Conservation (phyloP, 805 yeast genomes). For the Sporopachydermia lactativora region DNA sequence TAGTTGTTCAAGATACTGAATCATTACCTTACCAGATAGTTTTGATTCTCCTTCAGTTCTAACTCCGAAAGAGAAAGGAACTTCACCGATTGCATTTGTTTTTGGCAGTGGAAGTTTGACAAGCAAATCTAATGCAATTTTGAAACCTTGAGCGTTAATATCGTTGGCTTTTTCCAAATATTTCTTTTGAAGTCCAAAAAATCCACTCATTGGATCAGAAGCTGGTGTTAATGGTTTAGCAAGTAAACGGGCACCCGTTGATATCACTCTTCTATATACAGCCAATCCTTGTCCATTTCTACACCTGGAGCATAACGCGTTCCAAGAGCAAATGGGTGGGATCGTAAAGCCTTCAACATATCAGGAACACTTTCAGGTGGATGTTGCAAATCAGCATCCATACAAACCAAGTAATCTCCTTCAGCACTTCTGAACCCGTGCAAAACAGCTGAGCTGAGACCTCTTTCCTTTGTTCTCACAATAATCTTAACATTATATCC, state of each 20-base stretch:
- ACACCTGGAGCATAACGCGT: constrained; percentile 42
- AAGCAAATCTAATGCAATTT: constrained; percentile 33
- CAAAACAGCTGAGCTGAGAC: constrained; percentile 34
- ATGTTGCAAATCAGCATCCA: constrained; percentile 42
- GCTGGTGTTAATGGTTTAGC: constrained; percentile 37
- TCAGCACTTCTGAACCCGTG: constrained; percentile 32
- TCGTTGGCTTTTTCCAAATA: constrained; percentile 24
- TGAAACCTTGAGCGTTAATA: constrained; percentile 32
- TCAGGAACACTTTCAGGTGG: constrained; percentile 38
- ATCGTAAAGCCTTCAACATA: constrained; percentile 25
- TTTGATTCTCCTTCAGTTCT: constrained; percentile 42
- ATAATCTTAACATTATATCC: constrained; percentile 35
- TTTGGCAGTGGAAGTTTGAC: constrained; percentile 32
- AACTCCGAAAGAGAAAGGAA: constrained; percentile 37
- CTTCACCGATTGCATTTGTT: constrained; percentile 26
- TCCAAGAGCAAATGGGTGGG: constrained; percentile 32
- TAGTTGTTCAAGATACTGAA: constrained; percentile 31
- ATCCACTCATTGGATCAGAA: constrained; percentile 40
- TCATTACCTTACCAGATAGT: constrained; percentile 32
- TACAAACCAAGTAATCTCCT: constrained; percentile 33
- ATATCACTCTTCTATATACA: constrained; percentile 32
- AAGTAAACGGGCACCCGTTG: constrained; percentile 33
- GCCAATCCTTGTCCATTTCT: constrained; percentile 41
- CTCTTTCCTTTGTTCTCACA: constrained; percentile 37
- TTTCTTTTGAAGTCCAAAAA: constrained; percentile 33